phyloP scores from a whole-genome alignment of 2,329 filamentous ascomycete genomes.

The Pyricularia pennisetigena region DNA sequence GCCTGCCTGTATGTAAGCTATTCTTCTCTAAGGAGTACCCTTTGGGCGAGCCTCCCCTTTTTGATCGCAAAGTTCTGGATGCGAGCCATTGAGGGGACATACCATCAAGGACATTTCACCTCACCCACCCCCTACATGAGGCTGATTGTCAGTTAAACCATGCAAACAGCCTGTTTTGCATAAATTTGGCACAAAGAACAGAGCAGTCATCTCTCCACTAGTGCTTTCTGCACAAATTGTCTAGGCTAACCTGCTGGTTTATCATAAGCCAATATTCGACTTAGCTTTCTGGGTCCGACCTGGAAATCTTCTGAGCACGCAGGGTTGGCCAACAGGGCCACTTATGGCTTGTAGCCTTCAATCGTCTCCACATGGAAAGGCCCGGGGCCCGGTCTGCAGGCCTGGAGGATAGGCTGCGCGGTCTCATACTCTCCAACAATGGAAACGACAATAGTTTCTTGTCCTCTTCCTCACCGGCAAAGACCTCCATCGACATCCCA shows the following conservation, averaged over 20 bases:
- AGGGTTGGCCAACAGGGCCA: not conserved
- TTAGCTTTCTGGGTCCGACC: not conserved
- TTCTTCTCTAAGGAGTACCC: not conserved
- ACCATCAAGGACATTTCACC: not conserved
- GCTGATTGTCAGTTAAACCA: not conserved
- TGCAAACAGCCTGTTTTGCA: not conserved
- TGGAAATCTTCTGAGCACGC: not conserved
- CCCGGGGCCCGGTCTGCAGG: not conserved
- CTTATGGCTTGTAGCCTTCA: not conserved
- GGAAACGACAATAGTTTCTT: not conserved
- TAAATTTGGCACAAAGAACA: not conserved
- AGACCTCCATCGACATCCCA: not conserved
- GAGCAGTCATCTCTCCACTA: not conserved
- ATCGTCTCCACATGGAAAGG: not conserved
- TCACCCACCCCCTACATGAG: not conserved
- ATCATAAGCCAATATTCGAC: not conserved
- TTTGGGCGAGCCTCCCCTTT: not conserved
- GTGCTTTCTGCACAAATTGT: not conserved
- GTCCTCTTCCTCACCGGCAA: not conserved
- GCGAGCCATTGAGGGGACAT: not conserved
- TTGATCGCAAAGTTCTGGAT: not conserved
- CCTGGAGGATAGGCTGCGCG: conserved; percentile 2
- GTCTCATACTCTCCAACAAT: conserved; percentile 3
- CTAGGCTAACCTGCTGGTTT: not conserved
- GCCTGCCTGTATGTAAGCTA: not conserved